Conservation (phyloP, 2,329 filamentous ascomycete genomes). For the Tolypocladium tundrense region DNA sequence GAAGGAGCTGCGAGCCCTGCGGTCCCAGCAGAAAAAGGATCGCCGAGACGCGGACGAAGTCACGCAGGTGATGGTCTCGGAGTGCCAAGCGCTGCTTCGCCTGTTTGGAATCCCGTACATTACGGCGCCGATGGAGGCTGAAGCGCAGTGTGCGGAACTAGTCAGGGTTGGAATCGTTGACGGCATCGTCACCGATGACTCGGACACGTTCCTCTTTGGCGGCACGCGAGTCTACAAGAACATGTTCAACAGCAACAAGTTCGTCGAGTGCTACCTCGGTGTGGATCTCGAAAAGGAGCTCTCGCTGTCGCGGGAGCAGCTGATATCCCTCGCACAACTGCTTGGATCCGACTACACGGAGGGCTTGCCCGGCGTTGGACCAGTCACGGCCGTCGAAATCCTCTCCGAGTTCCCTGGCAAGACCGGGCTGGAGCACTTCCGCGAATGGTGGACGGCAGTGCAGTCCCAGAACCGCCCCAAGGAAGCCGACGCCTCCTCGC, state of each 20-base stretch:
- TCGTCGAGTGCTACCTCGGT: constrained; percentile 88
- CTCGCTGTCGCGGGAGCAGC: constrained; percentile 71
- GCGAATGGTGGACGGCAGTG: constrained; percentile 76
- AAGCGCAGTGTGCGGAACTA: constrained; percentile 92
- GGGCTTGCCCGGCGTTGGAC: constrained; percentile 80
- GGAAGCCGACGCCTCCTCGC: constrained; percentile 45
- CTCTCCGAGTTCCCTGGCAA: constrained; percentile 71
- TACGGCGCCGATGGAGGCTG: constrained; percentile 97
- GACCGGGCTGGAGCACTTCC: constrained; percentile 60
- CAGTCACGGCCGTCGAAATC: constrained; percentile 90
- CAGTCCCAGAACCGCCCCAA: constrained; percentile 58
- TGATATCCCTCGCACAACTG: constrained; percentile 84
- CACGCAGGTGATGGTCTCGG: constrained; percentile 87
- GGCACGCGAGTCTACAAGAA: constrained; percentile 97
- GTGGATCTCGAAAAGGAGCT: constrained; percentile 82
- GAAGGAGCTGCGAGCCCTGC: constrained; percentile 72
- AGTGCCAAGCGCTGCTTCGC: constrained; percentile 82
- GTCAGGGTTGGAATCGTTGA: constrained; percentile 82
- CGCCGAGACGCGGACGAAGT: constrained; percentile 94
- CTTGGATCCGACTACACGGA: constrained; percentile 94
- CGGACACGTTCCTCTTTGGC: constrained; percentile 92
- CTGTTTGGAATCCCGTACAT: constrained; percentile 94
- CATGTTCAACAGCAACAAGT: constrained; percentile 98
- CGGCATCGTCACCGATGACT: constrained; percentile 95
- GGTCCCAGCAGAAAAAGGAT: constrained; percentile 93